Conservation (phyloP, 169 alveolate species). For the Plasmodium adleri region DNA sequence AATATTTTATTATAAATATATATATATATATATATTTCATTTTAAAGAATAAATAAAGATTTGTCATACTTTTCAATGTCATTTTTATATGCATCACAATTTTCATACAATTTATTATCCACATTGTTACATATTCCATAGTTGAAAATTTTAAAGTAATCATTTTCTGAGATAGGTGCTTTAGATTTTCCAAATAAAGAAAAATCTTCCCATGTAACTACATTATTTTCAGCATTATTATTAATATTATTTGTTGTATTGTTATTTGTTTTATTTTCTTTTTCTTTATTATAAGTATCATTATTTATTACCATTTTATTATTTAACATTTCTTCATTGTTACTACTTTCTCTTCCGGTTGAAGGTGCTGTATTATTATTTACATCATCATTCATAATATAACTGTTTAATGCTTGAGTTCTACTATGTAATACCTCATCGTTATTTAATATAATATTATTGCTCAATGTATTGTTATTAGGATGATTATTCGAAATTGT, state of each 20-base stretch:
- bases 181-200: conserved; percentile 40
- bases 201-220: conserved; percentile 52
- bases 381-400: neutral
- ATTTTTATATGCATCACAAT: conserved; percentile 30
- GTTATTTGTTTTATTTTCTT: neutral
- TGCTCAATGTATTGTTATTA: neutral
- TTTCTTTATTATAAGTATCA: neutral
- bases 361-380: neutral
- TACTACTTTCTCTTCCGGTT: no score
- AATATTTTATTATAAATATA: no score
- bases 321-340: no score
- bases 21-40: neutral
- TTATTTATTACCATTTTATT: neutral
- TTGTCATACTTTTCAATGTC: conserved; percentile 48
- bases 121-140: conserved; percentile 67
- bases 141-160: conserved; percentile 64
- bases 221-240: conserved; percentile 12
- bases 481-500: neutral
- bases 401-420: conserved; percentile 15
- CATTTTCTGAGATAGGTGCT: conserved; percentile 17
- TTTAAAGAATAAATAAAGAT: conserved; percentile 61
- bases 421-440: conserved; percentile 5
- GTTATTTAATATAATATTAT: no score
- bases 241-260: neutral
- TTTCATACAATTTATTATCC: conserved; percentile 35